phyloP scores from a whole-genome alignment of 345 rosid genomes.

The Gossypium raimondii region DNA sequence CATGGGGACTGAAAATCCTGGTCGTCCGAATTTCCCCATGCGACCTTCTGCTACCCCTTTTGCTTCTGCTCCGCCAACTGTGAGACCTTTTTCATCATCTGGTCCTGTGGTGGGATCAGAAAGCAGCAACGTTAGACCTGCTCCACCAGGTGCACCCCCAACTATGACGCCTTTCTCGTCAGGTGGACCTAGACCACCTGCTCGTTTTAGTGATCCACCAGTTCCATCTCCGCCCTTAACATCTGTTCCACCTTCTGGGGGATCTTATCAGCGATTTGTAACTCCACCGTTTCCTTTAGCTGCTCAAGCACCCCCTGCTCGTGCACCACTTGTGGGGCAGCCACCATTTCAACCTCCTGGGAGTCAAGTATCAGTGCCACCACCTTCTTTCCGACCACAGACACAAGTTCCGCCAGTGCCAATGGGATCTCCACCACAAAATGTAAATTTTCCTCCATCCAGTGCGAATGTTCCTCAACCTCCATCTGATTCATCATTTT shows the following conservation, averaged over 20 bases:
- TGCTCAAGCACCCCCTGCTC: constrained; percentile 42
- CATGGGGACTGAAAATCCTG: constrained; percentile 70
- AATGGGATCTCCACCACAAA: constrained; percentile 61
- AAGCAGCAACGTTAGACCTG: constrained; percentile 45
- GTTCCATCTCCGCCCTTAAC: constrained; percentile 41
- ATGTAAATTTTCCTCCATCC: constrained; percentile 35
- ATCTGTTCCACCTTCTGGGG: constrained; percentile 47
- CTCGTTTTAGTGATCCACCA: constrained; percentile 13
- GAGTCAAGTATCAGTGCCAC: constrained; percentile 43
- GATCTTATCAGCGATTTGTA: constrained; percentile 51
- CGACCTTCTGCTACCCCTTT: constrained; percentile 60
- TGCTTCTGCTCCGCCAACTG: constrained; percentile 55
- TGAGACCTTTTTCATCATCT: constrained; percentile 52
- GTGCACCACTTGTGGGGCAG: constrained; percentile 42
- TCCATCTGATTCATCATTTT: constrained; percentile 30
- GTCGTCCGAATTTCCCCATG: constrained; percentile 53
- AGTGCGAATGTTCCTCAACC: constrained; percentile 35
- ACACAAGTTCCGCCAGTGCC: constrained; percentile 46
- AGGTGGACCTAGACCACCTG: constrained; percentile 37
- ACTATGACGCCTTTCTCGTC: constrained; percentile 37
- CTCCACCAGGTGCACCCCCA: constrained; percentile 43
- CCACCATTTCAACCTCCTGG: constrained; percentile 49
- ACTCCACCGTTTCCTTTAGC: constrained; percentile 48
- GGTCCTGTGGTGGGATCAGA: constrained; percentile 50
- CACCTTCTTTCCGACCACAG: constrained; percentile 44